Conservation (phyloP, 2,329 filamentous ascomycete genomes). For the Claviceps purpurea region DNA sequence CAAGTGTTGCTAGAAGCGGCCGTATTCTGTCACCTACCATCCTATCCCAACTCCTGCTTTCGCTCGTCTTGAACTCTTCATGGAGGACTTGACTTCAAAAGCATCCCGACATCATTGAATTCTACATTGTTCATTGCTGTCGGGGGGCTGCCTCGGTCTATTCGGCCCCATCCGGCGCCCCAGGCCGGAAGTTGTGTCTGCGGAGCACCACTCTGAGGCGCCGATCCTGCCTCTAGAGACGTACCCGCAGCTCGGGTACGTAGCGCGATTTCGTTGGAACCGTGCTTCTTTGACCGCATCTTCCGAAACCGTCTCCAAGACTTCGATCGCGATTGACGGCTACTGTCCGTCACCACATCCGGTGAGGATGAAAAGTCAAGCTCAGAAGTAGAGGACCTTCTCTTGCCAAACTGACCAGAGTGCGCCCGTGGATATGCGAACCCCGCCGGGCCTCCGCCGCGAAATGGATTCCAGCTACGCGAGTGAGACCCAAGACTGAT, state of each 20-base stretch:
- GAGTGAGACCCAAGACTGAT: slow-evolving; percentile 22
- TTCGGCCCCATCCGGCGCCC: slow-evolving; percentile 19
- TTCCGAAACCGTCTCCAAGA: slow-evolving; percentile 18
- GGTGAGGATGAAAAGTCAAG: slow-evolving; percentile 32
- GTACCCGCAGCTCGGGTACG: slow-evolving; percentile 9
- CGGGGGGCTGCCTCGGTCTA: slow-evolving; percentile 14
- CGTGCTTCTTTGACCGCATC: slow-evolving; percentile 15
- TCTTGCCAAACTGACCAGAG: slow-evolving; percentile 12
- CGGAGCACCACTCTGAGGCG: not conserved
- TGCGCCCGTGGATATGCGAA: slow-evolving; percentile 31
- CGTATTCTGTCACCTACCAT: not conserved
- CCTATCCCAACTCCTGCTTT: not conserved
- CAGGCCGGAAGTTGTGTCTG: slow-evolving; percentile 11
- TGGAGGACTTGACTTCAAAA: slow-evolving; percentile 8
- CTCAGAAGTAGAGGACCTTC: slow-evolving; percentile 17
- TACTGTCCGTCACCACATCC: slow-evolving; percentile 19
- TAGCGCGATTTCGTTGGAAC: slow-evolving; percentile 20
- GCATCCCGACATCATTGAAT: slow-evolving; percentile 22
- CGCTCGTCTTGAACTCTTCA: not conserved
- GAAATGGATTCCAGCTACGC: slow-evolving; percentile 32
- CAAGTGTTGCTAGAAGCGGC: not conserved
- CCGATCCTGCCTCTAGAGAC: not conserved
- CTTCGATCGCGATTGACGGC: slow-evolving; percentile 11
- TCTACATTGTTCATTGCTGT: slow-evolving; percentile 11
- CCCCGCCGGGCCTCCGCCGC: slow-evolving; percentile 36